phyloP scores from a whole-genome alignment of 306 rosid species.

The Cicer judaicum region DNA sequence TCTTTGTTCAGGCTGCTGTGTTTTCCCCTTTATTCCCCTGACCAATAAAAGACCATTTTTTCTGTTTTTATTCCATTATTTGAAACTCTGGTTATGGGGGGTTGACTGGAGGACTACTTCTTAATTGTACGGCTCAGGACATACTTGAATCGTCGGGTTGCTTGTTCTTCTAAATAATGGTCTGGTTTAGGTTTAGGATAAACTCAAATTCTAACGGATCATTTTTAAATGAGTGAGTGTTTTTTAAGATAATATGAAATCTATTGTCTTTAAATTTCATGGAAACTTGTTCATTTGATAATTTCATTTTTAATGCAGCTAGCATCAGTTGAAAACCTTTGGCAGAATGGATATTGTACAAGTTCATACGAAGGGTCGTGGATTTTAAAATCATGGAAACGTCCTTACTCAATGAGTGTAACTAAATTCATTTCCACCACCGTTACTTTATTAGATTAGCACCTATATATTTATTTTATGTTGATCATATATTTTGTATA shows the following conservation, averaged over 20 bases:
- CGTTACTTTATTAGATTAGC: not conserved
- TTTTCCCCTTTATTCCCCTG: not conserved
- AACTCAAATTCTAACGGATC: not conserved
- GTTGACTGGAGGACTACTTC: not conserved
- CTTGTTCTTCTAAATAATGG: not conserved
- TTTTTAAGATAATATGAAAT: not conserved
- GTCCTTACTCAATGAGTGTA: conserved; percentile 46
- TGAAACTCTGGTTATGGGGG: not conserved
- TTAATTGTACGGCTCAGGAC: not conserved
- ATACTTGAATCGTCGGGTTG: not conserved
- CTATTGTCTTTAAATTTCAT: conserved; percentile 31
- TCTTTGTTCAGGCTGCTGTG: conserved; percentile 2
- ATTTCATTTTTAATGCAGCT: conserved; percentile 50
- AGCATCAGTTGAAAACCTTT: conserved; percentile 57
- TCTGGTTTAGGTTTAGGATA: not conserved
- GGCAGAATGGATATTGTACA: conserved; percentile 52
- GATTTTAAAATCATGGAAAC: conserved; percentile 49
- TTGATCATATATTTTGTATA: conserved; percentile 36
- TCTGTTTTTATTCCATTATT: not conserved
- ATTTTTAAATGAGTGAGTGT: not conserved
- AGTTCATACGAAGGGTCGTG: conserved; percentile 54
- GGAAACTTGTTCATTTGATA: conserved; percentile 29
- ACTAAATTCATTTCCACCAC: conserved; percentile 31
- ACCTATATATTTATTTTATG: conserved; percentile 23
- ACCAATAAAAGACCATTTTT: conserved; percentile 3